Conservation (phyloP, 495 filamentous ascomycete species). For the Penicillium bialowiezense region DNA sequence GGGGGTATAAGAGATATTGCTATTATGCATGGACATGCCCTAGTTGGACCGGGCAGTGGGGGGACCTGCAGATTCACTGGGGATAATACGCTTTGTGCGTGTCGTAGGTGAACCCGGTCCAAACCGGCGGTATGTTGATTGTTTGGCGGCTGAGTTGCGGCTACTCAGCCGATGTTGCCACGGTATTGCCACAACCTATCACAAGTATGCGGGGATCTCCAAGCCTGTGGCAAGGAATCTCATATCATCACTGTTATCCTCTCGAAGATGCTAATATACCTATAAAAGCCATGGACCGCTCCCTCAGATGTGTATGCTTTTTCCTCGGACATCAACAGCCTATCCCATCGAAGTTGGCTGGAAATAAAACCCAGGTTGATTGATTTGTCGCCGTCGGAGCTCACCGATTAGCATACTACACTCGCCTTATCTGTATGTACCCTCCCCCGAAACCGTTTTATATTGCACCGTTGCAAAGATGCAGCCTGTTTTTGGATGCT, state of each 20-base stretch:
- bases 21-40: conserved; percentile 3
- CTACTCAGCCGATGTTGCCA: no score
- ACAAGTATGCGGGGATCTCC: background rate
- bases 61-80: background rate
- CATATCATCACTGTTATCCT: background rate
- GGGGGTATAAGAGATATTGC: background rate
- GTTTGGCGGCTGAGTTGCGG: no score
- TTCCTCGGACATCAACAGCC: background rate
- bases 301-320: background rate
- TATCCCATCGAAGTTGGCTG: background rate
- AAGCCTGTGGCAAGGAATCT: background rate
- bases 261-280: background rate
- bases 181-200: no score
- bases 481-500: conserved; percentile 10
- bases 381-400: conserved; percentile 10
- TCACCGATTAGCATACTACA: conserved; percentile 20
- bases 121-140: no score
- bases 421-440: conserved; percentile 16
- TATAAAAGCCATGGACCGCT: conserved; percentile 3
- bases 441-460: conserved; percentile 6
- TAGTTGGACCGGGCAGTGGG: background rate
- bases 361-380: background rate
- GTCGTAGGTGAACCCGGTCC: no score
- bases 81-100: no score
- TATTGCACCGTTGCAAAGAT: conserved; percentile 7